Evolutionary conservation across 805 yeast genomes (phyloP), one percentile per base, ranked within the genome.

Genomic region (Priceomyces melissophilus): DNA sequence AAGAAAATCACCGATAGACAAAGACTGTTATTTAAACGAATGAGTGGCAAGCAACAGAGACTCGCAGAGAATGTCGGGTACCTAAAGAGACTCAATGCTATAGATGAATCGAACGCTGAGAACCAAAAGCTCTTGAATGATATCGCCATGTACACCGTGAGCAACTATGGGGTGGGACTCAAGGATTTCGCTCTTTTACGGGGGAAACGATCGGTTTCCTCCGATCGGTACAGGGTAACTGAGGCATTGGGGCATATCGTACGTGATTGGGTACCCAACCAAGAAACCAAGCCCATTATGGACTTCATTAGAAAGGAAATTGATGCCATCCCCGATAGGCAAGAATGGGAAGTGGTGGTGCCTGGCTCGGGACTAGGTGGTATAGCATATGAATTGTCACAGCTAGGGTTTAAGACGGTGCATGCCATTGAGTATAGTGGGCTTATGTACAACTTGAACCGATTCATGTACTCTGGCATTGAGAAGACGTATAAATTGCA

Each of bases 281-380:
- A 45, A 2, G 90, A 82, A 53, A 57, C 83, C 1, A 42, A 54
- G 3, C 85, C 85, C 0, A 58, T 87, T 34, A 47, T 78, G 25
- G 54, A 66, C 1, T 88, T 80, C 46, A 68, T 87, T 11, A 50
- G 55, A 2, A 53, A 60, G 3, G 37, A 48, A 3, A 48, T 61
- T 31, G 58, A 65, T 47, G 60, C 68, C 5, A 45, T 35, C n/a
- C 42, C 47, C 6, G 59, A 63, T 25, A 52, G 62, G 30, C 12
- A 42, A 0, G 61, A 65, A 4, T 76, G 86, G 0, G 61, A 77
- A 10, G 71, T 87, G 0, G 62, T 90, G 3, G 76, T 87, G 1
- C 97, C 98, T 0, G 98, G 98, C 0, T 78, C 93, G 1, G 98
- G 98, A 0, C 67, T 85, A 17, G 96, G 96, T 0, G 67, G 88